A percentile compares a stretch with the other conserved stretches of the same genome.
Conservation (phyloP, 768 basidiomycete species). For the Lactarius sp. region DNA sequence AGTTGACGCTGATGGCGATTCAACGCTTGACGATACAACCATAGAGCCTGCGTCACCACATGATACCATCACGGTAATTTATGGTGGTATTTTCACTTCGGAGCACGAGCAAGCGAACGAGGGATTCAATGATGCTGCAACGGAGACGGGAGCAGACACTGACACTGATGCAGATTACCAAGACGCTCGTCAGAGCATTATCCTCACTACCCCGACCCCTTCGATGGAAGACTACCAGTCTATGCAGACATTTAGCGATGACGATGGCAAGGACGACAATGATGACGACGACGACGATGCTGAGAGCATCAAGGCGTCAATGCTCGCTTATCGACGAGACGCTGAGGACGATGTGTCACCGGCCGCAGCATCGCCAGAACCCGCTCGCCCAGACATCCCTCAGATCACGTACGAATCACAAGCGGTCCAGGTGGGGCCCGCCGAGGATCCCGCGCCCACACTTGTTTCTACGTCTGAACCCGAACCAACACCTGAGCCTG, state of each 20-base stretch:
- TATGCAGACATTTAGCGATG: constrained; percentile 43
- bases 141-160: constrained; percentile 62
- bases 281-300: constrained; percentile 56
- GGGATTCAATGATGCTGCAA: constrained; percentile 37
- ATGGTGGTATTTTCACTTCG: constrained; percentile 16
- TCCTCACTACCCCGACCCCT: constrained; percentile 58
- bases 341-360: constrained; percentile 10
- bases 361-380: constrained; percentile 13
- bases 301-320: constrained; percentile 68
- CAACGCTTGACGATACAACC: constrained; percentile 16
- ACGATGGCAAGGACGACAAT: constrained; percentile 54
- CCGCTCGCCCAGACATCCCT: constrained; percentile 24
- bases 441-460: constrained; percentile 26
- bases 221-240: constrained; percentile 36
- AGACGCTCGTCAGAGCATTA: constrained; percentile 65
- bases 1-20: constrained; percentile 6
- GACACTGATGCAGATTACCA: constrained; percentile 71
- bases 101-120: constrained; percentile 39
- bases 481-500: constrained; percentile 26
- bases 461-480: not conserved
- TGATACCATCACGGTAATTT: constrained; percentile 32
- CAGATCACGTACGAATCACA: constrained; percentile 50
- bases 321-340: constrained; percentile 32
- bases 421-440: constrained; percentile 34
- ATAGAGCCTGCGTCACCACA: constrained; percentile 22